phyloP scores from a whole-genome alignment of 179 eudicot genomes.

The Beta corolliflora region DNA sequence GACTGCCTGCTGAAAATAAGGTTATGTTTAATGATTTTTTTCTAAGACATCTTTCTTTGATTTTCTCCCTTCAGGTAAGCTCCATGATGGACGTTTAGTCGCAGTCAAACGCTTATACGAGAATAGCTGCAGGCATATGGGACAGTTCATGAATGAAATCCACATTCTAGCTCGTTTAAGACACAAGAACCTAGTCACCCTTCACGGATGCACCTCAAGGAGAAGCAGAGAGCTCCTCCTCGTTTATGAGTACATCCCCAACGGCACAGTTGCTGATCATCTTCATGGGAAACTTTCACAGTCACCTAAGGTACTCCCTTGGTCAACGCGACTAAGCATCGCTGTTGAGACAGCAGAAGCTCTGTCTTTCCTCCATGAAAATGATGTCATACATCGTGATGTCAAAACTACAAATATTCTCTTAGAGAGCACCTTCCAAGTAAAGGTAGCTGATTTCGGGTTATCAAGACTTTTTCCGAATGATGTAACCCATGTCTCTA shows the following conservation, averaged over 20 bases:
- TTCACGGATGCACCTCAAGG: slow-evolving; percentile 50
- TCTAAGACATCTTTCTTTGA: neutral
- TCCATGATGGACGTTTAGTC: slow-evolving; percentile 41
- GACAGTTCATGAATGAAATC: slow-evolving; percentile 47
- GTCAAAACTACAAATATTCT: slow-evolving; percentile 53
- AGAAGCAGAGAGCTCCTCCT: slow-evolving; percentile 57
- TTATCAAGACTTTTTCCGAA: slow-evolving; percentile 46
- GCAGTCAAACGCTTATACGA: slow-evolving; percentile 53
- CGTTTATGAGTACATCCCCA: slow-evolving; percentile 77
- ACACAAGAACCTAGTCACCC: slow-evolving; percentile 44
- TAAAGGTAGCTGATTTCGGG: slow-evolving; percentile 70
- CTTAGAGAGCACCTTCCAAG: slow-evolving; percentile 44
- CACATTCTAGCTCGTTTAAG: slow-evolving; percentile 43
- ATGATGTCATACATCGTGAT: slow-evolving; percentile 62
- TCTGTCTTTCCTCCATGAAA: slow-evolving; percentile 49
- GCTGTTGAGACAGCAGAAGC: slow-evolving; percentile 63
- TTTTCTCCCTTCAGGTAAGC: slow-evolving; percentile 34
- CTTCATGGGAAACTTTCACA: slow-evolving; percentile 42
- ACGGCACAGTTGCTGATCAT: slow-evolving; percentile 86
- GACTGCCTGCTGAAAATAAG: too few relatives aligned
- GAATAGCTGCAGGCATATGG: slow-evolving; percentile 42
- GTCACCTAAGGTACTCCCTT: slow-evolving; percentile 33
- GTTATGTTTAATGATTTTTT: neutral
- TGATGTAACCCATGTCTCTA: slow-evolving; percentile 58
- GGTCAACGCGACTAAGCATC: slow-evolving; percentile 50